Conservation (phyloP, 179 eudicot species). For the Amaranthus tricolor region DNA sequence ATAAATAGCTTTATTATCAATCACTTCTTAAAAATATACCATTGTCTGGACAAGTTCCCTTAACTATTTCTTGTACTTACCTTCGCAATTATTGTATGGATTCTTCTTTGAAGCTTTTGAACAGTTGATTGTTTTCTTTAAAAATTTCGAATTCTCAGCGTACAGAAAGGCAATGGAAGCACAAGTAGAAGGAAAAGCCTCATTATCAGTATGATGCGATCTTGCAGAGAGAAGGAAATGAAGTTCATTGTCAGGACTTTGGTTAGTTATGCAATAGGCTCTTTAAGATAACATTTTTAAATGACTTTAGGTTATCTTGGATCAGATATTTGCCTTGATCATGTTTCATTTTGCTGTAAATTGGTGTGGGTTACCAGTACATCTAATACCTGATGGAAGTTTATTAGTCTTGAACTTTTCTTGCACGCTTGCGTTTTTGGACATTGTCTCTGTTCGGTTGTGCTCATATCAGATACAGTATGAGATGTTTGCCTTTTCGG, state of each 20-base stretch:
- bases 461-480: neutral
- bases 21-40: neutral
- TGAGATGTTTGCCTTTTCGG: neutral
- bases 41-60: neutral
- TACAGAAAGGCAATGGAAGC: slow-evolving; percentile 90
- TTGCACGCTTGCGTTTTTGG: slow-evolving; percentile 6
- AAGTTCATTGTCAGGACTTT: slow-evolving; percentile 90
- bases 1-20: neutral
- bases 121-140: slow-evolving; percentile 6
- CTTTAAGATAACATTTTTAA: slow-evolving; percentile 1
- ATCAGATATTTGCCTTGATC: neutral
- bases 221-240: slow-evolving; percentile 95
- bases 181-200: slow-evolving; percentile 69
- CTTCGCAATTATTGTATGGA: neutral
- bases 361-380: neutral
- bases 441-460: neutral
- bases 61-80: neutral
- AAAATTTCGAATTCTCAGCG: slow-evolving; percentile 43
- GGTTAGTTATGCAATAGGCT: slow-evolving; percentile 45
- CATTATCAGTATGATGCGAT: slow-evolving; percentile 81
- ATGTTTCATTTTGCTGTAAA: neutral
- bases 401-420: neutral
- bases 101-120: neutral
- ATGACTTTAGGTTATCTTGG: slow-evolving; percentile 1
- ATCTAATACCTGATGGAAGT: neutral